These are phyloP conservation scores for Amanita rubescens DNA, from an alignment of 768 basidiomycete species.

Conservation along the genomic window DNA sequence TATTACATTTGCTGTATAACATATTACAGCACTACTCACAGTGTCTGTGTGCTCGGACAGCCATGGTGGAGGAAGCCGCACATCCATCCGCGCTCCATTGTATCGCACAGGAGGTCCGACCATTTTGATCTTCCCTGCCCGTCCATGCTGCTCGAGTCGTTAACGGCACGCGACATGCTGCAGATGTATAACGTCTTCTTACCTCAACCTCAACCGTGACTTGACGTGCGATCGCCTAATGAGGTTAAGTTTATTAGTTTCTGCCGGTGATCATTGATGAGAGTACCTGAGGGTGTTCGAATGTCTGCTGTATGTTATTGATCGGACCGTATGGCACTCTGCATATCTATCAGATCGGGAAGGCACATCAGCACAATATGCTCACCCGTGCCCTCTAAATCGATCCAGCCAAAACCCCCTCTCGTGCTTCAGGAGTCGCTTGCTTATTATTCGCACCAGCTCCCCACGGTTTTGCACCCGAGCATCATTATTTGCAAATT, in stretches of 20 bases:
- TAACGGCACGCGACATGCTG: background rate
- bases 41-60: slow-evolving; percentile 79
- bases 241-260: slow-evolving; percentile 8
- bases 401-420: slow-evolving; percentile 69
- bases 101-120: slow-evolving; percentile 78
- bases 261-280: slow-evolving; percentile 3
- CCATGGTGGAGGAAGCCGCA: slow-evolving; percentile 78
- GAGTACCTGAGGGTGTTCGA: slow-evolving; percentile 69
- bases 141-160: slow-evolving; percentile 51
- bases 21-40: no score
- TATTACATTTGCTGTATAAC: no score
- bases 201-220: slow-evolving; percentile 77
- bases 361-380: slow-evolving; percentile 7
- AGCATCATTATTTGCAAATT: slow-evolving; percentile 65
- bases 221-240: slow-evolving; percentile 65
- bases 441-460: slow-evolving; percentile 61
- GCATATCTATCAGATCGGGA: slow-evolving; percentile 5
- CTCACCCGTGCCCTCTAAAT: slow-evolving; percentile 74
- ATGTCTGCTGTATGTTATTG: slow-evolving; percentile 86
- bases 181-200: slow-evolving; percentile 18
- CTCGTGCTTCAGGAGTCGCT: slow-evolving; percentile 45
- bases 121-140: slow-evolving; percentile 70
- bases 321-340: slow-evolving; percentile 88
- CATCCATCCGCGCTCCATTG: slow-evolving; percentile 71
- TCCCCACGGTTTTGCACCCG: slow-evolving; percentile 72